These are phyloP conservation scores for Magnaporthiopsis rhizophila DNA, from an alignment of 2,329 filamentous ascomycete species.

Conservation along the genomic window DNA sequence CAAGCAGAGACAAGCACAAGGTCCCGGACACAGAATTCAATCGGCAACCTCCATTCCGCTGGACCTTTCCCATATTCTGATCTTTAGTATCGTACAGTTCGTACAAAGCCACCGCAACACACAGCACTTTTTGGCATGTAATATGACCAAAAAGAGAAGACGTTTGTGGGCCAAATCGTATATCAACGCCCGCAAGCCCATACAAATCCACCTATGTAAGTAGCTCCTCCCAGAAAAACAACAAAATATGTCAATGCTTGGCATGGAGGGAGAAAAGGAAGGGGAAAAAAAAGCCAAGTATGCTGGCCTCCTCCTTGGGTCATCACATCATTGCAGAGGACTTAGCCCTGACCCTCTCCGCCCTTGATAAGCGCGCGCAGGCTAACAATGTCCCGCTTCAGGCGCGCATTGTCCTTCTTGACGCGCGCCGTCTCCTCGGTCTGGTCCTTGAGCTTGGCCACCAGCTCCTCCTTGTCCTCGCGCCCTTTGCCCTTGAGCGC, in stretches of 20 bases:
- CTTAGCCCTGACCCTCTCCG: conserved; percentile 12
- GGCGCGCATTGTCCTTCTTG: conserved; percentile 76
- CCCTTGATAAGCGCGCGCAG: conserved; percentile 48
- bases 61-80: too few species aligned
- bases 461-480: conserved; percentile 71
- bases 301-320: background rate
- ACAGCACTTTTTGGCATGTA: background rate
- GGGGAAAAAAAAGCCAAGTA: background rate
- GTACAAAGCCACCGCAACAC: too few species aligned
- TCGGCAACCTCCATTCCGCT: too few species aligned
- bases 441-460: conserved; percentile 61
- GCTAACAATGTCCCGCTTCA: conserved; percentile 76
- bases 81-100: too few species aligned
- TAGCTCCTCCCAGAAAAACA: conserved; percentile 2
- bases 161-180: background rate
- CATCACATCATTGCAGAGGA: background rate
- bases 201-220: conserved; percentile 3
- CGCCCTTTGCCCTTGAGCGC: conserved; percentile 65
- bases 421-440: conserved; percentile 69
- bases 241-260: background rate
- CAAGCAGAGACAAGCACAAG: too few species aligned
- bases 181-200: background rate
- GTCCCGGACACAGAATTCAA: too few species aligned
- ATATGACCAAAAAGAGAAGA: background rate
- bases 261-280: background rate